phyloP scores from a whole-genome alignment of 139 green algal species.

The Chlorella vulgaris region DNA sequence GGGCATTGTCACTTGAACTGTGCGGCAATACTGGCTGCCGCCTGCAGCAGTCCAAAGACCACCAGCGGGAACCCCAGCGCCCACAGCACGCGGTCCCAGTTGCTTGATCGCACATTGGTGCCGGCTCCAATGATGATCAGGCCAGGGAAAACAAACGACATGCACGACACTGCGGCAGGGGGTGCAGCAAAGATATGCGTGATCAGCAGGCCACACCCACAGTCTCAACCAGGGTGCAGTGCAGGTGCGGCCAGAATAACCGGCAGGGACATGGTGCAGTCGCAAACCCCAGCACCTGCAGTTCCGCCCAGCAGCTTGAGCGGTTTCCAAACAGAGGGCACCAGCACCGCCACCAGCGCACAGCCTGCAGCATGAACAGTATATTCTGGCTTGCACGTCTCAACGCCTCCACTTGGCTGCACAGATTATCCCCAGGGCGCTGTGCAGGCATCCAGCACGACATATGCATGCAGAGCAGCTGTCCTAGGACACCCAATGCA shows the following conservation, averaged over 20 bases:
- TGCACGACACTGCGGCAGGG: not conserved
- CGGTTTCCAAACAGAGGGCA: constrained; percentile 25
- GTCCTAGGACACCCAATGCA: not conserved
- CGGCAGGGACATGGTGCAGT: not conserved
- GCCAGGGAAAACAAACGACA: constrained; percentile 11
- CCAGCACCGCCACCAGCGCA: constrained; percentile 18
- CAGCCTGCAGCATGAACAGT: constrained; percentile 2
- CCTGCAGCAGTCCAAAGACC: constrained; percentile 12
- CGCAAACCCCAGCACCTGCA: not conserved
- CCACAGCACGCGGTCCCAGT: not conserved
- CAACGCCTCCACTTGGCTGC: too few species aligned
- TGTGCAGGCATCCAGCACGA: not conserved
- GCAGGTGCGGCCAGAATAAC: not conserved
- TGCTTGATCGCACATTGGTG: not conserved
- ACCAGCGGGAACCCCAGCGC: constrained; percentile 9
- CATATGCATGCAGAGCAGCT: not conserved
- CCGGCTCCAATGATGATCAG: not conserved
- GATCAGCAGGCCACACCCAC: not conserved
- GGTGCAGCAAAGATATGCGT: not conserved
- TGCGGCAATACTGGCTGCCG: not conserved
- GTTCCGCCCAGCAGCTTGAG: constrained; percentile 30
- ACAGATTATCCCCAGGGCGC: not conserved
- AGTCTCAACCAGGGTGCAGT: not conserved
- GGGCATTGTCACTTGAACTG: constrained; percentile 24
- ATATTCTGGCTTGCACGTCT: not conserved